These are phyloP conservation scores for Ascochyta lentis DNA, from an alignment of 2,329 filamentous ascomycete genomes.

Conservation along the genomic window DNA sequence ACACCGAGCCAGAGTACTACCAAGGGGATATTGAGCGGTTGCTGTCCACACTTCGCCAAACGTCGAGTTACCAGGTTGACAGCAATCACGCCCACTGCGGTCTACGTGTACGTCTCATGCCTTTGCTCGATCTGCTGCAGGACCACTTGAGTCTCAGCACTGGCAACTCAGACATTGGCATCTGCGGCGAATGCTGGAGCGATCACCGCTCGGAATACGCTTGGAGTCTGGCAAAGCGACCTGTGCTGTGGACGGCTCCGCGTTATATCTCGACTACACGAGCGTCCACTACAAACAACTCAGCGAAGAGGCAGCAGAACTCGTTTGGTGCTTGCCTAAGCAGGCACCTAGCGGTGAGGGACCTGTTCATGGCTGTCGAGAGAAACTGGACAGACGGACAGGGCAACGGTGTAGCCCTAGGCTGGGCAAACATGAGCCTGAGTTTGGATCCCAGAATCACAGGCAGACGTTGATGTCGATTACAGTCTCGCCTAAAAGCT, in stretches of 20 bases:
- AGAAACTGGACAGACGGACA: slow-evolving; percentile 45
- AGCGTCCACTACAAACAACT: slow-evolving; percentile 17
- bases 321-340: slow-evolving; percentile 40
- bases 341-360: slow-evolving; percentile 42
- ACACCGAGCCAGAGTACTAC: slow-evolving; percentile 56
- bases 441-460: slow-evolving; percentile 14
- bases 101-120: slow-evolving; percentile 68
- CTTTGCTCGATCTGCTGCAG: slow-evolving; percentile 70
- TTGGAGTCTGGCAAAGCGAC: slow-evolving; percentile 55
- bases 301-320: slow-evolving; percentile 30
- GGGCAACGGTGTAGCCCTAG: slow-evolving; percentile 20
- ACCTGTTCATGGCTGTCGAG: slow-evolving; percentile 50
- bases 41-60: slow-evolving; percentile 67
- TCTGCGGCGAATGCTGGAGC: slow-evolving; percentile 56
- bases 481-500: not conserved
- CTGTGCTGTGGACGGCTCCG: slow-evolving; percentile 51
- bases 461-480: slow-evolving; percentile 1
- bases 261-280: slow-evolving; percentile 30
- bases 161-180: slow-evolving; percentile 48
- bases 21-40: slow-evolving; percentile 68
- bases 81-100: slow-evolving; percentile 77
- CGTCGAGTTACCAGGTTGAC: slow-evolving; percentile 76
- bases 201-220: slow-evolving; percentile 49
- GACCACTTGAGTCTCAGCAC: slow-evolving; percentile 46
- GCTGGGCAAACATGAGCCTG: slow-evolving; percentile 14